phyloP scores from a whole-genome alignment of 2,329 filamentous ascomycete genomes.

The Grosmannia huntii region DNA sequence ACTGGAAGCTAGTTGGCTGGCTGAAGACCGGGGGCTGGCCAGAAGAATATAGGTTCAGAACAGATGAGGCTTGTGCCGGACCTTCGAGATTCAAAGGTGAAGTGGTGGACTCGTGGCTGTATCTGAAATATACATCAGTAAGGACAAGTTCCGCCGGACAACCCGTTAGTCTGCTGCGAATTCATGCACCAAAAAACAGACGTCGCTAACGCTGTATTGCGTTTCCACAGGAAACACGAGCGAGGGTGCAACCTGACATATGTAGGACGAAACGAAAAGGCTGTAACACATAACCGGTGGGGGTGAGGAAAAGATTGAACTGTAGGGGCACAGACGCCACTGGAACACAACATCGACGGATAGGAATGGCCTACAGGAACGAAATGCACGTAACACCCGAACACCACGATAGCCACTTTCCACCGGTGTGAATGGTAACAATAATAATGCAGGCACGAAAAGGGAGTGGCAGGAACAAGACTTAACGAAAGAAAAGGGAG shows the following conservation, averaged over 20 bases:
- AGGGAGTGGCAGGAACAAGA: not conserved
- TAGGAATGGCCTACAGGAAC: slow-evolving; percentile 9
- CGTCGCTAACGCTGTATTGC: slow-evolving; percentile 22
- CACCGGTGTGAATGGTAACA: not conserved
- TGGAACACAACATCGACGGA: slow-evolving; percentile 19
- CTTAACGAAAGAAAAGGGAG: not conserved
- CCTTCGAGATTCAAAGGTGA: slow-evolving; percentile 41
- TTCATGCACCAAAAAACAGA: slow-evolving; percentile 9
- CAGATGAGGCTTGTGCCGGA: slow-evolving; percentile 34
- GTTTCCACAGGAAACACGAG: slow-evolving; percentile 18
- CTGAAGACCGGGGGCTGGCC: slow-evolving; percentile 29
- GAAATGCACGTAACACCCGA: slow-evolving; percentile 6
- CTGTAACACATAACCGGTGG: slow-evolving; percentile 24
- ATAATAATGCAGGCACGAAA: not conserved
- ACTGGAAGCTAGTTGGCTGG: slow-evolving; percentile 33
- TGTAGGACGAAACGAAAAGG: slow-evolving; percentile 10
- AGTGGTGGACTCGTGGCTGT: slow-evolving; percentile 39
- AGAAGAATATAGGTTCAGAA: slow-evolving; percentile 38
- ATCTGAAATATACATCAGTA: slow-evolving; percentile 27
- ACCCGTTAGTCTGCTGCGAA: not conserved
- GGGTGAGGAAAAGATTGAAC: slow-evolving; percentile 7
- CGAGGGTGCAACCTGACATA: slow-evolving; percentile 31
- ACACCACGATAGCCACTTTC: not conserved
- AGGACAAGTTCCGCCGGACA: not conserved
- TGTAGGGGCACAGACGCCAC: slow-evolving; percentile 14